Evolutionary conservation across 345 rosid species (phyloP).

Genomic region (Aurinia saxatilis): DNA sequence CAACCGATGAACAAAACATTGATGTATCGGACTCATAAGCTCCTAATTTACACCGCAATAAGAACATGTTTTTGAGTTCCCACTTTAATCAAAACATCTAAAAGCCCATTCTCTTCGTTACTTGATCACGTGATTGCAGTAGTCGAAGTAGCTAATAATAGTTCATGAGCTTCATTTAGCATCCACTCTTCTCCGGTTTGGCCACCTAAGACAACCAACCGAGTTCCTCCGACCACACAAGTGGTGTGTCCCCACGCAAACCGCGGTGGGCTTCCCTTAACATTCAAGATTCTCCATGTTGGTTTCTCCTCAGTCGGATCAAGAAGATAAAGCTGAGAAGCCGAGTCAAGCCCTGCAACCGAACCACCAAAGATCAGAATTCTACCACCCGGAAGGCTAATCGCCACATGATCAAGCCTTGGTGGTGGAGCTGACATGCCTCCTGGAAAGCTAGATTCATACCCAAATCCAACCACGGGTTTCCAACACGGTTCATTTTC

Average conservation of each 20-base stretch:
- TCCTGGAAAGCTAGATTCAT: conserved; percentile 58
- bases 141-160: conserved; percentile 43
- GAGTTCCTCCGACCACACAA: conserved; percentile 89
- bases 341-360: conserved; percentile 85
- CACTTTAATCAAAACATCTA: conserved; percentile 5
- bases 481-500: conserved; percentile 89
- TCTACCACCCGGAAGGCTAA: conserved; percentile 79
- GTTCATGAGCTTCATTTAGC: conserved; percentile 81
- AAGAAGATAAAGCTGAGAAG: conserved; percentile 77
- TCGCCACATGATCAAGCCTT: conserved; percentile 87
- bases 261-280: conserved; percentile 72
- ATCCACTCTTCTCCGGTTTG: conserved; percentile 97
- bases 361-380: conserved; percentile 87
- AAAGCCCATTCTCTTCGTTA: neutral
- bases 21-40: conserved; percentile 1
- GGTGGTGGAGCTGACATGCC: conserved; percentile 80
- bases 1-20: conserved; percentile 9
- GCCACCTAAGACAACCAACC: conserved; percentile 81
- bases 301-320: conserved; percentile 87
- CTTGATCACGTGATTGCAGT: conserved; percentile 3
- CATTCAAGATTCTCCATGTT: conserved; percentile 79
- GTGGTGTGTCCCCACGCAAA: conserved; percentile 98
- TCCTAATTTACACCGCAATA: conserved; percentile 7
- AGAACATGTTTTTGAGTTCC: conserved; percentile 5
- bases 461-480: conserved; percentile 65